Conservation (phyloP, 2,329 filamentous ascomycete genomes). For the Cordyceps farinosa region DNA sequence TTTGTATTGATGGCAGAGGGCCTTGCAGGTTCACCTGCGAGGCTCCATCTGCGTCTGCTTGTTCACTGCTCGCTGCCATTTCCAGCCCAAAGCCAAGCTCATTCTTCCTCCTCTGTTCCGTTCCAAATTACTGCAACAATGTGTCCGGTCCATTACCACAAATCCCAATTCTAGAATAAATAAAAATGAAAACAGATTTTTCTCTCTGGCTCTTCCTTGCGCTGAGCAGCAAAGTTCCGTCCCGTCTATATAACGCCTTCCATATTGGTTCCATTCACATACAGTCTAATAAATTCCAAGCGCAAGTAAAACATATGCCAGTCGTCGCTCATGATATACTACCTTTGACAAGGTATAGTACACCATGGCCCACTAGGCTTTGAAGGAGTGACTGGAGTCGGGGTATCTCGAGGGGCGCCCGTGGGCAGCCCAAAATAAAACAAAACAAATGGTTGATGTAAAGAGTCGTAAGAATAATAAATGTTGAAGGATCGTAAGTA, state of each 20-base stretch:
- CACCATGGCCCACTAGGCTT: conserved; percentile 3
- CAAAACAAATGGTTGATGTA: conserved; percentile 22
- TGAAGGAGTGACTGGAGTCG: conserved; percentile 27
- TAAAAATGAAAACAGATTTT: conserved; percentile 6
- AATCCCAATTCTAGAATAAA: not conserved
- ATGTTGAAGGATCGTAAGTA: conserved; percentile 17
- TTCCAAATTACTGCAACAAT: not conserved
- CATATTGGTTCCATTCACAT: conserved; percentile 3
- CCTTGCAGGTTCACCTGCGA: not conserved
- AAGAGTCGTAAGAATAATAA: conserved; percentile 12
- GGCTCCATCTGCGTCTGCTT: not conserved
- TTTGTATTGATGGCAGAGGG: conserved; percentile 13
- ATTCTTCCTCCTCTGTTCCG: not conserved
- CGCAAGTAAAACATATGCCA: not conserved
- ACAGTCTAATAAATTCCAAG: conserved; percentile 14
- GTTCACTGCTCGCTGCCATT: not conserved
- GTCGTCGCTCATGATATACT: not conserved
- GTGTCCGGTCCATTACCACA: conserved; percentile 7
- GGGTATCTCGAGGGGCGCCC: conserved; percentile 26
- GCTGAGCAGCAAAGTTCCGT: conserved; percentile 16
- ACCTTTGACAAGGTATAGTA: conserved; percentile 19
- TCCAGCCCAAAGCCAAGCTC: conserved; percentile 4
- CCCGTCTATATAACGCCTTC: conserved; percentile 12
- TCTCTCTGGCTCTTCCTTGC: conserved; percentile 16
- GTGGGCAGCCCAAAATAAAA: conserved; percentile 8